Evolutionary conservation across 2,329 filamentous ascomycete species (phyloP), one percentile per base, ranked within the genome.

Genomic region (Xylaria sp.): DNA sequence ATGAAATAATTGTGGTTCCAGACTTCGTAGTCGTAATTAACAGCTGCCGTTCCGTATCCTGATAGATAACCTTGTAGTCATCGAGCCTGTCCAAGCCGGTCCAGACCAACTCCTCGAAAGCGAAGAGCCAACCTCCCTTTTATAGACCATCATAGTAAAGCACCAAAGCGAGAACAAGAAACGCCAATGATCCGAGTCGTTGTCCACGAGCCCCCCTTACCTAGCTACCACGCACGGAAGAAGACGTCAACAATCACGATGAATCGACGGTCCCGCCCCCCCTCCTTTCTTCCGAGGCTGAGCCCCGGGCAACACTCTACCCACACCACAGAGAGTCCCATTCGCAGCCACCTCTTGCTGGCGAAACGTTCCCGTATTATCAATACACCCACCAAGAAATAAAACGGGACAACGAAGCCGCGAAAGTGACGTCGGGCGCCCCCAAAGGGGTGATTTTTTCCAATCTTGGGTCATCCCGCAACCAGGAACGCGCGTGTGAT

Each of bases 401-500:
- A 6, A 20, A 44, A 20, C n/a, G 17, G 42, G 10, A 49, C 45
- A 20, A 36, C 33, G 29, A 51, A n/a, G n/a, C n/a, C 25, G 10
- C 1, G 39, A n/a, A 9, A 5, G 29, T 5, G 11, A 44, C 31
- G 27, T 13, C 20, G 31, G 49, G 42, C n/a, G n/a, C 62, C 55
- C 62, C 62, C 47, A 64, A 53, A 38, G 29, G 10, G n/a, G 25
- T n/a, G 11, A 39, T 9, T 5, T 59, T 22, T 20, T 3, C 22
- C 10, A 31, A 29, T 29, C n/a, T 4, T 42, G 10, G 27, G n/a
- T 39, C 10, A n/a, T n/a, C n/a, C n/a, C n/a, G n/a, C n/a, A n/a
- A n/a, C n/a, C n/a, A n/a, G n/a, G n/a, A n/a, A n/a, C n/a, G n/a
- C 57, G 51, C 27, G 56, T 45, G 10, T 49, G 33, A 65, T 61